Base-by-base conservation (phyloP, 257 asterid genomes). In the Forsythia viridissima region DNA sequence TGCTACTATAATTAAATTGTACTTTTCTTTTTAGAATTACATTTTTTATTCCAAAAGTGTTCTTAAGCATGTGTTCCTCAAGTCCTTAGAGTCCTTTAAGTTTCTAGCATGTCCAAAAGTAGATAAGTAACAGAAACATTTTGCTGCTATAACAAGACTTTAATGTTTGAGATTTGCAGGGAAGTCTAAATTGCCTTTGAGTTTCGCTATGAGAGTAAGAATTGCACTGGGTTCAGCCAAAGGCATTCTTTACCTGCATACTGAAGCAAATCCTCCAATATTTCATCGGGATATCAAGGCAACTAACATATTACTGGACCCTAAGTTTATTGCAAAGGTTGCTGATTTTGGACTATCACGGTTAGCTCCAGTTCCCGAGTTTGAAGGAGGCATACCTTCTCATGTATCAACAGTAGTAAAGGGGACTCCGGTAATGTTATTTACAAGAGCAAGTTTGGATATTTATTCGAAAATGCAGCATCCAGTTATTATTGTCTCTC, bases 211-310 rank as follows among this genome's bases (percentile, higher is more conserved):
- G 91, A 89, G 99, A 83, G 79, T 93, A 83, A 90, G 85, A 79
- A 59, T 94, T 37, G 98, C 97, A 8, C 37, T 92, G 81, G 96
- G 91, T 72, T 89, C 99, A 10, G 93, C 98, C 16, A 91, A 87
- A 85, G 99, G 97, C 85, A 90, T 96, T 65, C 97, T 96, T 65
- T 96, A 96, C 90, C 93, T 96, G 79, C 99, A 96, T 52, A 86
- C 94, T 0, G 99, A 96, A 86, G 99, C 99, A 70, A 88, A 93
- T 87, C 99, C 99, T 73, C 99, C 99, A 41, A 93, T 96, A 85
- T 93, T 91, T 85, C 99, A 96, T 77, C 94, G 99, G n/a, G 99
- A 93, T 85, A 91, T 96, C 61, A 96, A 96, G 90, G 92, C 99
- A 70, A 93, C 92, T 82, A 96, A 96, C 87, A 96, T 96, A 79